phyloP scores from a whole-genome alignment of 2,329 filamentous ascomycete genomes.

The Ophioceras dolichostomum region DNA sequence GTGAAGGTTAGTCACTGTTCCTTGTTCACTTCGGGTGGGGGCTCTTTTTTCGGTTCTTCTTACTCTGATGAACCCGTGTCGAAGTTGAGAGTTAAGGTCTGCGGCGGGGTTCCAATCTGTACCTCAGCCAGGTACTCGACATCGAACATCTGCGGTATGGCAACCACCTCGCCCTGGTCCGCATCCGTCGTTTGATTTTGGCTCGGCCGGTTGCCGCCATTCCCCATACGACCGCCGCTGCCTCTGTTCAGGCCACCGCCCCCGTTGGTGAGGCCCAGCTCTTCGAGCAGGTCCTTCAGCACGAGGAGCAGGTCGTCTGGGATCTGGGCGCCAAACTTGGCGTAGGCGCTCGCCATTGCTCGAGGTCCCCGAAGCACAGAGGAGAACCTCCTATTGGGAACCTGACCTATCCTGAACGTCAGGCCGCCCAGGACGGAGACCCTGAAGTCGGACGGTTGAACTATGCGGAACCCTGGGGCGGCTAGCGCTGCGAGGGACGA shows the following conservation, averaged over 20 bases:
- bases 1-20: no score
- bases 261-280: slow-evolving; percentile 11
- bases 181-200: not conserved
- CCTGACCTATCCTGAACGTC: slow-evolving; percentile 19
- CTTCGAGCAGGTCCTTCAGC: slow-evolving; percentile 13
- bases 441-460: not conserved
- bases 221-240: slow-evolving; percentile 12
- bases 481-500: no score
- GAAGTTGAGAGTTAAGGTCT: slow-evolving; percentile 16
- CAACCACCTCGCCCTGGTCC: not conserved
- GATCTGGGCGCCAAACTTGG: slow-evolving; percentile 21
- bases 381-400: slow-evolving; percentile 20
- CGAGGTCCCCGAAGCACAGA: slow-evolving; percentile 17
- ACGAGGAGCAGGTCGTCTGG: slow-evolving; percentile 16
- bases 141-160: slow-evolving; percentile 17
- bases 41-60: no score
- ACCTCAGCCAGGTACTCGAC: slow-evolving; percentile 25
- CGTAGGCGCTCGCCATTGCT: slow-evolving; percentile 22
- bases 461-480: not conserved
- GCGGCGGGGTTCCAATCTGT: slow-evolving; percentile 23
- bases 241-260: slow-evolving; percentile 9
- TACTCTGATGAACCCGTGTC: slow-evolving; percentile 19
- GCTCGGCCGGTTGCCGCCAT: slow-evolving; percentile 7
- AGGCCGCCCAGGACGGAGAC: not conserved
- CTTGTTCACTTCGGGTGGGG: no score